Evolutionary conservation across 1,284 basidiomycete genomes (phyloP), one percentile per base, ranked within the genome.

Genomic region (Ustilago hordei): DNA sequence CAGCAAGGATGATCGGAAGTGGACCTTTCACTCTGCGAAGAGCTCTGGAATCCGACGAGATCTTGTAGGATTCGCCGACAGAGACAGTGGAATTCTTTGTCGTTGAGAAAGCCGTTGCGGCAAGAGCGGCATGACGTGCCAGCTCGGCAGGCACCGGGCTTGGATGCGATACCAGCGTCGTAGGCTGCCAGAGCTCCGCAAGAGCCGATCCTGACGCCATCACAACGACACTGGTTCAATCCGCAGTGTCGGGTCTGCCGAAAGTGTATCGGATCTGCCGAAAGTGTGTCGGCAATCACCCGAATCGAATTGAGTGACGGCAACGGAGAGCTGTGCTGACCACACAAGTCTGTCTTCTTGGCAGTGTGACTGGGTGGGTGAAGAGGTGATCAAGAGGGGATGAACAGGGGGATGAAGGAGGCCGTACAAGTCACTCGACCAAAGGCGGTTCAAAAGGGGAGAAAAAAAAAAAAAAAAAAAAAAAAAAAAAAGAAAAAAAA

Each of bases 1-100:
- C 75, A 8, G 56, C 57, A 17, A 74, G 57, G 54, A 73, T 64
- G 50, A 78, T 57, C 32, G 75, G 75, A 1, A 78, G 64, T 31
- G 64, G 65, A 9, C 67, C 70, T 34, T 74, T 78, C 19, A 78
- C 56, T 39, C 75, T 55, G 15, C 75, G 65, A 36, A 78, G 50
- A 28, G 59, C 7, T 11, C 69, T 55, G 2, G 60, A 54, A 31
- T 78, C 71, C 19, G 70, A 58, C 1, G 75, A 74, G 43, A 78
- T 64, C 64, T 74, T 78, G 68, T 74, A 78, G 50, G 75, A 67
- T n/a, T 61, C 60, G 13, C 75, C 75, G 55, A 74, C 53, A 17
- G 50, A 60, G 31, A 76, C n/a, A 23, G 59, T 59, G 7, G 74
- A 64, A 43, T 32, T 41, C 56, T 76, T 76, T 28, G 55, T 60